Conservation (phyloP, 352 stramenopile species). For the Stramenopiles sp. region DNA sequence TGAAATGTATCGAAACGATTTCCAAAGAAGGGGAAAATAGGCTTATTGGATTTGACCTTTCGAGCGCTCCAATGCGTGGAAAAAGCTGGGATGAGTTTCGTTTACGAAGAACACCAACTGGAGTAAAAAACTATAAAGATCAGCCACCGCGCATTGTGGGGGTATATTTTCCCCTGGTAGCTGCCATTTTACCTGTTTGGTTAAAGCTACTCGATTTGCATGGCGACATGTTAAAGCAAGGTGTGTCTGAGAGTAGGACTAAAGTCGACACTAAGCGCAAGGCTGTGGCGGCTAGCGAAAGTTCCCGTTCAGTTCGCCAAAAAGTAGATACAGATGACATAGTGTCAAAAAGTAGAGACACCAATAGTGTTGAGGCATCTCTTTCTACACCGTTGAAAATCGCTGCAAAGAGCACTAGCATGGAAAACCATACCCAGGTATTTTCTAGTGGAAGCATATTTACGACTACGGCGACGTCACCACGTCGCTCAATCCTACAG, state of each 20-base stretch:
- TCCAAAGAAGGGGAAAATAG: background rate
- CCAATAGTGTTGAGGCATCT: too few species aligned
- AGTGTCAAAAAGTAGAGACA: too few species aligned
- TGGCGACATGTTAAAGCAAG: background rate
- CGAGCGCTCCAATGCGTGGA: background rate
- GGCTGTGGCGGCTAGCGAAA: too few species aligned
- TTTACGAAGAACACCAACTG: background rate
- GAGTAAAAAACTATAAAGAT: background rate
- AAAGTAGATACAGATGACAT: too few species aligned
- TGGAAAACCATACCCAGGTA: too few species aligned
- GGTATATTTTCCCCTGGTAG: constrained; percentile 84
- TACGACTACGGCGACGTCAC: background rate
- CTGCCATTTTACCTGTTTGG: constrained; percentile 79
- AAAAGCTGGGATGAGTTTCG: background rate
- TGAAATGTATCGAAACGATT: background rate
- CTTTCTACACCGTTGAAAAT: too few species aligned
- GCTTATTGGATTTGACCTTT: background rate
- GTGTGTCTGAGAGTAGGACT: too few species aligned
- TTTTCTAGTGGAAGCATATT: background rate
- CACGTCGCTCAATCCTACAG: background rate
- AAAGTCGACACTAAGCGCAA: too few species aligned
- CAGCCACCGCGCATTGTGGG: constrained; percentile 33
- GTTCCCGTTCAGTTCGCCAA: too few species aligned
- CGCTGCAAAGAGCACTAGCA: too few species aligned
- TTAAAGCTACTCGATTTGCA: background rate